A percentile compares a stretch with the other conserved stretches of the same genome.
phyloP scores from a whole-genome alignment of 108 stramenopile species.

The Cylindrotheca fusiformis region DNA sequence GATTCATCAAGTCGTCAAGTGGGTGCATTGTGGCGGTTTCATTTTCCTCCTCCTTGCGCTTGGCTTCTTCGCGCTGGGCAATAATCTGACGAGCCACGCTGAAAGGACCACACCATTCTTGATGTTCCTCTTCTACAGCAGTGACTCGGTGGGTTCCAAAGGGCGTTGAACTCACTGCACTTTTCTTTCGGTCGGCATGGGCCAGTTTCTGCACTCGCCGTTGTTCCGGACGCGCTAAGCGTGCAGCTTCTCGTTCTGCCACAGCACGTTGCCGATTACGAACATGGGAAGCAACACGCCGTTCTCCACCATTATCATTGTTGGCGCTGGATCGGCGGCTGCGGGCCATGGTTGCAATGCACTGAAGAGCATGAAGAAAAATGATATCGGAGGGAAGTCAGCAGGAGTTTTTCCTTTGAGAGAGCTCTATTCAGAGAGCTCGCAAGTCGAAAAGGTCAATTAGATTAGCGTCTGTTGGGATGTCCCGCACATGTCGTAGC shows the following conservation, averaged over 20 bases:
- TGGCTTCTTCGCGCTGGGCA: slow-evolving; percentile 69
- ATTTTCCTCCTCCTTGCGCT: slow-evolving; percentile 47
- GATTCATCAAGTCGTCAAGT: slow-evolving; percentile 60
- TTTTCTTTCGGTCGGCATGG: slow-evolving; percentile 66
- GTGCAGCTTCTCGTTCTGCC: slow-evolving; percentile 79
- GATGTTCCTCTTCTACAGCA: slow-evolving; percentile 14
- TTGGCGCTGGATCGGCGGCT: not conserved
- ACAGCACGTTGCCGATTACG: slow-evolving; percentile 76
- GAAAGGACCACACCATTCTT: slow-evolving; percentile 85
- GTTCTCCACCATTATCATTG: slow-evolving; percentile 3
- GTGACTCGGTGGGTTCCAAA: slow-evolving; percentile 36
- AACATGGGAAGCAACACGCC: slow-evolving; percentile 31
- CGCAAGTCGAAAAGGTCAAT: not conserved
- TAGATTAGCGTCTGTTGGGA: no score
- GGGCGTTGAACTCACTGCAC: slow-evolving; percentile 75
- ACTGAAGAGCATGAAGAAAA: not conserved
- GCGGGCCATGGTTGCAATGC: slow-evolving; percentile 25
- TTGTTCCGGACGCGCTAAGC: slow-evolving; percentile 54
- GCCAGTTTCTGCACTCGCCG: slow-evolving; percentile 11
- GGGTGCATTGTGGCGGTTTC: slow-evolving; percentile 52
- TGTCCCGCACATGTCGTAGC: no score
- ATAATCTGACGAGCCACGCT: slow-evolving; percentile 83
- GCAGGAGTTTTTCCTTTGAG: not conserved
- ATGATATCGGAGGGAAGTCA: not conserved
- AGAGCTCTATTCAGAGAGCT: not conserved